Evolutionary conservation across 352 stramenopile species (phyloP).

Genomic region (Phytophthora tentaculata): DNA sequence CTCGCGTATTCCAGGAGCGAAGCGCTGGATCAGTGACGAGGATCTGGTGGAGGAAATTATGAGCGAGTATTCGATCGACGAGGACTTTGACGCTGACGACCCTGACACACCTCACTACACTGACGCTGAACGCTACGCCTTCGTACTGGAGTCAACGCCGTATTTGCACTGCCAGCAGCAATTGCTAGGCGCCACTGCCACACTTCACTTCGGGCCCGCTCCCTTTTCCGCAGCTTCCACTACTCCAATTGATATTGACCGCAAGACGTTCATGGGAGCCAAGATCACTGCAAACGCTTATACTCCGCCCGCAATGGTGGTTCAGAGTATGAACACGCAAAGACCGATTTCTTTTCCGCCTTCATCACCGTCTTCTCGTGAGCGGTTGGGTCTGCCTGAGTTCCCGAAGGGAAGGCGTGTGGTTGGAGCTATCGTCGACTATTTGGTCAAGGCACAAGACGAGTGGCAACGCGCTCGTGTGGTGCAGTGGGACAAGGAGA

Average conservation of each 20-base stretch:
- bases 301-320: slow-evolving; percentile 46
- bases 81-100: slow-evolving; percentile 45
- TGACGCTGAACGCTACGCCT: slow-evolving; percentile 61
- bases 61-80: slow-evolving; percentile 70
- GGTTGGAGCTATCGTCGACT: slow-evolving; percentile 80
- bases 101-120: slow-evolving; percentile 35
- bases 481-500: slow-evolving; percentile 66
- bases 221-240: slow-evolving; percentile 16
- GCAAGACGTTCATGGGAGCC: slow-evolving; percentile 36
- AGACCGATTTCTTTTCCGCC: slow-evolving; percentile 58
- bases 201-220: slow-evolving; percentile 36
- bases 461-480: slow-evolving; percentile 78
- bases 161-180: slow-evolving; percentile 57
- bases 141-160: slow-evolving; percentile 82
- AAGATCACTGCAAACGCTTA: slow-evolving; percentile 51
- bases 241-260: slow-evolving; percentile 30
- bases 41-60: slow-evolving; percentile 87
- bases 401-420: slow-evolving; percentile 58
- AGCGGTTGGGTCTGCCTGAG: slow-evolving; percentile 52
- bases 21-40: slow-evolving; percentile 86
- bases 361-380: slow-evolving; percentile 1
- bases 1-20: slow-evolving; percentile 70
- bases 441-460: slow-evolving; percentile 67
- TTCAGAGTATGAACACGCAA: slow-evolving; percentile 51
- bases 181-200: slow-evolving; percentile 51